Evolutionary conservation across 1,139 yeast genomes (phyloP), one percentile per base, ranked within the genome.

Genomic region (Saccharomyces hybrid): DNA sequence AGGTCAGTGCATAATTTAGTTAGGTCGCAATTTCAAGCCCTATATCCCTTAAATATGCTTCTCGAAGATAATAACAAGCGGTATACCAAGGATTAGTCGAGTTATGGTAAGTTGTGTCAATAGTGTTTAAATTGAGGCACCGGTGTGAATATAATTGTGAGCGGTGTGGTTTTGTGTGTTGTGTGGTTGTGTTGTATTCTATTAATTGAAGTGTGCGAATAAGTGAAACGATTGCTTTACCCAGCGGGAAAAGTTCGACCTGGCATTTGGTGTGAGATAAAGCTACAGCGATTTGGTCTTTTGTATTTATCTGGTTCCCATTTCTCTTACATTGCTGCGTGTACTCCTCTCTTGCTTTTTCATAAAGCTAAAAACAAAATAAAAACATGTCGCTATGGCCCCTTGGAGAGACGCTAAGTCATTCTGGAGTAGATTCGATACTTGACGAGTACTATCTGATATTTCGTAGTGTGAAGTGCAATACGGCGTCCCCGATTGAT

Each of bases 351-450:
- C 25, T 38, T 38, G 25, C 23, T 38, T 38, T 38, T 38, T 7
- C 3, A 41, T 14, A 27, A 25, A 31, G 8, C 14, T 27, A 27
- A 34, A 13, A 28, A 5, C 5, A 16, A 19, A 27, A 23, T 46
- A 50, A 19, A 46, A 52, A 34, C 19, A 76, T 76, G 79, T 75
- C 79, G 31, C 74, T 74, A 60, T 76, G 79, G 79, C 79, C 78
- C 46, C 75, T 76, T 63, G 77, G 78, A 64, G 75, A 72, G 58
- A 72, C 68, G 56, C 64, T 70, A 34, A 68, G 65, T 28, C 65
- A 68, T 47, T 67, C 75, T 31, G 67, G 72, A 56, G 65, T 73
- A 41, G 70, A 70, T 58, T 67, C 68, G 57, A 63, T 70, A 28
- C 60, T 73, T 54, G 74, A 70, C 29, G 69, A 67, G 44, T 73